A percentile compares a stretch with the other conserved stretches of the same genome.
Conservation (phyloP, 176 grass and related monocot species). For the Melocanna baccifera region DNA sequence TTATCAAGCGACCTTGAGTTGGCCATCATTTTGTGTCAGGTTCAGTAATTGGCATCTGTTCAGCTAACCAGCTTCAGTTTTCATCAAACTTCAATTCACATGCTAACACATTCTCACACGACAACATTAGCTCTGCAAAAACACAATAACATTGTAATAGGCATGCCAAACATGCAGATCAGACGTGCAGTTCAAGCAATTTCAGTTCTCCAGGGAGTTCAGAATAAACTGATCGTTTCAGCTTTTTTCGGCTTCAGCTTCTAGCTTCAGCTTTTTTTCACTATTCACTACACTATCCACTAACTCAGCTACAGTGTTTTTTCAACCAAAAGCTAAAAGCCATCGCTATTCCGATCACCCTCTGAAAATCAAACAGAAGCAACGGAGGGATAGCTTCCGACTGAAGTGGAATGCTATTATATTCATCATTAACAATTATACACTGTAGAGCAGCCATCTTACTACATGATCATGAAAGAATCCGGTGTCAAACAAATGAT, state of each 20-base stretch:
- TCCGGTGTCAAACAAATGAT: neutral
- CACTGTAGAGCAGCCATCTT: neutral
- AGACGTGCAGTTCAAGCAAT: conserved; percentile 1
- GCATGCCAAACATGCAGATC: neutral
- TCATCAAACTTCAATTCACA: conserved; percentile 1
- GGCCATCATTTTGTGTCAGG: neutral
- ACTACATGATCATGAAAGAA: neutral
- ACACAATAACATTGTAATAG: no score
- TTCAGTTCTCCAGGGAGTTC: neutral
- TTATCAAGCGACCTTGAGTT: neutral
- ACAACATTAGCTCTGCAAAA: neutral
- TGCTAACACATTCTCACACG: neutral
- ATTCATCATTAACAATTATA: neutral
- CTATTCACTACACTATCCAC: no score
- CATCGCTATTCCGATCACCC: no score
- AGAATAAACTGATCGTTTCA: conserved; percentile 2
- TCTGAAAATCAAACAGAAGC: neutral
- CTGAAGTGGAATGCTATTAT: neutral
- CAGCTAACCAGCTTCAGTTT: neutral
- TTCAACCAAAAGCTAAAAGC: no score
- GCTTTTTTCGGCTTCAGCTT: no score
- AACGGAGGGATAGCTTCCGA: neutral
- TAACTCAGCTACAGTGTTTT: no score
- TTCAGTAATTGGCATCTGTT: conserved; percentile 18
- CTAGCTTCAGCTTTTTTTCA: no score